Evolutionary conservation across 192 early-diverging fungal genomes (phyloP).

Genomic region (Pilaira anomala): DNA sequence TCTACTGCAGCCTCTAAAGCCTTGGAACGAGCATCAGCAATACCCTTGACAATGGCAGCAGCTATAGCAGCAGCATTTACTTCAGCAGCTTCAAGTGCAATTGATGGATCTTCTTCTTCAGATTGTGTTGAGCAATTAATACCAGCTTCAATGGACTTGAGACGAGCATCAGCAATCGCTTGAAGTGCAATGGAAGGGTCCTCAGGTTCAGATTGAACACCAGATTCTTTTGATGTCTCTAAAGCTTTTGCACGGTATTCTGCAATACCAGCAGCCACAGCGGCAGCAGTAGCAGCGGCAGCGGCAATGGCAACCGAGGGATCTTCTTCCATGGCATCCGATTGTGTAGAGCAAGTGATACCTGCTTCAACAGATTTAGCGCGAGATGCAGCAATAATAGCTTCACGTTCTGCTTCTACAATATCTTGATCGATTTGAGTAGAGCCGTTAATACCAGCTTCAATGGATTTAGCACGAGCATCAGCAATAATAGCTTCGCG

Average conservation of each 20-base stretch:
- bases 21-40: too few relatives aligned
- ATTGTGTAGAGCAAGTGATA: neutral
- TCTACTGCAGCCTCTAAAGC: too few relatives aligned
- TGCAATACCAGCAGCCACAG: neutral
- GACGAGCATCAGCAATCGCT: neutral
- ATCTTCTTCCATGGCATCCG: neutral
- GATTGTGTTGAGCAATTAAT: too few relatives aligned
- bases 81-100: too few relatives aligned
- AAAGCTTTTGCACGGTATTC: neutral
- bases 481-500: neutral
- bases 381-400: neutral
- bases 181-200: neutral
- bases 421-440: neutral
- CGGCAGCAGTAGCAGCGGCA: neutral
- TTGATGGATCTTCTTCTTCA: too few relatives aligned
- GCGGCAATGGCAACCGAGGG: neutral
- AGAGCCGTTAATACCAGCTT: neutral
- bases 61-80: too few relatives aligned
- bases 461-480: neutral
- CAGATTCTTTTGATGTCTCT: neutral
- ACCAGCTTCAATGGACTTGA: too few relatives aligned
- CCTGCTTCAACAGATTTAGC: neutral
- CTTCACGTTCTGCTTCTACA: neutral
- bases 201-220: neutral
- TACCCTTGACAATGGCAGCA: too few relatives aligned